Evolutionary conservation across 2,329 filamentous ascomycete species (phyloP).

Genomic region (Tricladium varicosporioides): DNA sequence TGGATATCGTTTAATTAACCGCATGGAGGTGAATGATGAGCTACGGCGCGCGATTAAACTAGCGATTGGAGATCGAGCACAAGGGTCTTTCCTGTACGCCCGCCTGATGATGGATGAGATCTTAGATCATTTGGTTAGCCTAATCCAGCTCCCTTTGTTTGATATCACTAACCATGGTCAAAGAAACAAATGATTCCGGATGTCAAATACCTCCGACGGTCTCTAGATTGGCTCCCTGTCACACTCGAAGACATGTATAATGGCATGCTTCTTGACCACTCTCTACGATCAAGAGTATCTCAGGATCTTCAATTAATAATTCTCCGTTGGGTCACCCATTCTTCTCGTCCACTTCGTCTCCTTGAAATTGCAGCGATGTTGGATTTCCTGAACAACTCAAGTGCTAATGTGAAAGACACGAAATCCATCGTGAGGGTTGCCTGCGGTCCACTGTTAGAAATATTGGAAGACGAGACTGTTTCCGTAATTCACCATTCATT

Average conservation of each 20-base stretch:
- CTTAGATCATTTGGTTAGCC: background rate
- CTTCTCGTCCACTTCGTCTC: conserved; percentile 17
- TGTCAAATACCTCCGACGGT: background rate
- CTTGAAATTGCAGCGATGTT: conserved; percentile 8
- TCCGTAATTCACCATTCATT: conserved; percentile 45
- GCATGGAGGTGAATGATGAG: background rate
- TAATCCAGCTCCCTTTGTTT: background rate
- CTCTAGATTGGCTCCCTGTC: background rate
- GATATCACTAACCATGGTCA: too few species aligned
- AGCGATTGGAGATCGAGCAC: conserved; percentile 1
- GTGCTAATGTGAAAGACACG: conserved; percentile 2
- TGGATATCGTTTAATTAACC: conserved; percentile 1
- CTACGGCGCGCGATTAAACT: background rate
- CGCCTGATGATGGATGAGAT: conserved; percentile 16
- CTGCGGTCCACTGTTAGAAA: conserved; percentile 41
- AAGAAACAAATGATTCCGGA: background rate
- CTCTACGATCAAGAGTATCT: background rate
- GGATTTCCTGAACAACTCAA: background rate
- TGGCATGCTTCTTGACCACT: conserved; percentile 3
- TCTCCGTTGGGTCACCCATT: conserved; percentile 16
- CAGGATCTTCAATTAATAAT: conserved; percentile 12
- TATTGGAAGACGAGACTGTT: conserved; percentile 44
- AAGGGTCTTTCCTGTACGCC: conserved; percentile 18
- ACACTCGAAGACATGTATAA: conserved; percentile 3
- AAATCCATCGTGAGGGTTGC: conserved; percentile 27